Evolutionary conservation across 495 filamentous ascomycete species (phyloP).

Genomic region (Aspergillus asperescens): DNA sequence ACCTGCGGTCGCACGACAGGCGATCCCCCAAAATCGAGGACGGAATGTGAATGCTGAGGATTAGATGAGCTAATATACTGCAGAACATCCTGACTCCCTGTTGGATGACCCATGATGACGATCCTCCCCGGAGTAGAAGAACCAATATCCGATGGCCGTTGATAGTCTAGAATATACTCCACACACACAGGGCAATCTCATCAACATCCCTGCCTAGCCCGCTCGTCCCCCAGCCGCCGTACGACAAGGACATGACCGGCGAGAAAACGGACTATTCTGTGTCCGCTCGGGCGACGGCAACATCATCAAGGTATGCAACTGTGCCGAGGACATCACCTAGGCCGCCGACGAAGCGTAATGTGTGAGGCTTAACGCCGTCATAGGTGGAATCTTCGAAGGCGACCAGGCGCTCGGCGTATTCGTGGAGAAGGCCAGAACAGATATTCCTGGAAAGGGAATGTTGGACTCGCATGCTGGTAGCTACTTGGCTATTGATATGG

Average conservation of each 20-base stretch:
- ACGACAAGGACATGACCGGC: slow-evolving; percentile 54
- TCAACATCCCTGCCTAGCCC: slow-evolving; percentile 59
- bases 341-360: slow-evolving; percentile 46
- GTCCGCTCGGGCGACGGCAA: slow-evolving; percentile 48
- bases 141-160: slow-evolving; percentile 13
- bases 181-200: slow-evolving; percentile 63
- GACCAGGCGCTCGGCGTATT: slow-evolving; percentile 32
- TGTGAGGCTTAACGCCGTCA: neutral
- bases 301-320: slow-evolving; percentile 45
- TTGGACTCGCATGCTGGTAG: too few species aligned
- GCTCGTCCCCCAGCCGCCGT: slow-evolving; percentile 63
- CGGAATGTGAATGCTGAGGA: neutral
- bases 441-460: neutral
- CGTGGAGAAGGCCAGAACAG: neutral
- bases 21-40: neutral
- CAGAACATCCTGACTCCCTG: slow-evolving; percentile 10
- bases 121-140: slow-evolving; percentile 15
- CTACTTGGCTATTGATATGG: too few species aligned
- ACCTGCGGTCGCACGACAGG: slow-evolving; percentile 35
- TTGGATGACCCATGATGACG: slow-evolving; percentile 20
- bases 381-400: slow-evolving; percentile 1
- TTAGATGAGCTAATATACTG: slow-evolving; percentile 2
- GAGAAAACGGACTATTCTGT: slow-evolving; percentile 53
- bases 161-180: slow-evolving; percentile 51
- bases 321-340: slow-evolving; percentile 69